Conservation (phyloP, 257 asterid genomes). For the Eustoma russellianum region DNA sequence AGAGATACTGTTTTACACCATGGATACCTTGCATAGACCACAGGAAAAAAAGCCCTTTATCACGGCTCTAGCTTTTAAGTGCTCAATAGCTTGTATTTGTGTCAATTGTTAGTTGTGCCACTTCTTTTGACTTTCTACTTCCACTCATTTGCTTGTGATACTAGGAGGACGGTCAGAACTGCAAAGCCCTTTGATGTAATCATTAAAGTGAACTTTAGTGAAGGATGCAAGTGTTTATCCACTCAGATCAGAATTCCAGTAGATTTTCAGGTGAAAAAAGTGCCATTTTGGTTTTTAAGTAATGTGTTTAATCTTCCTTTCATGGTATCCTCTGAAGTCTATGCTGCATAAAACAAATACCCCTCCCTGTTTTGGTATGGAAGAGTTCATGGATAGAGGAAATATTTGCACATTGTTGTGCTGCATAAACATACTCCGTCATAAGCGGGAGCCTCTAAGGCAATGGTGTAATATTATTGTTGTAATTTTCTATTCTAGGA, state of each 20-base stretch:
- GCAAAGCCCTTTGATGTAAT: slow-evolving; percentile 46
- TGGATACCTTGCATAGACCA: too few species aligned
- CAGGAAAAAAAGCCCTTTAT: too few species aligned
- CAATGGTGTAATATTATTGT: too few species aligned
- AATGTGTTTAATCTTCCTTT: not conserved
- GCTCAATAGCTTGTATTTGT: too few species aligned
- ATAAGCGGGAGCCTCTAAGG: too few species aligned
- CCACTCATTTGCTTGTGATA: not conserved
- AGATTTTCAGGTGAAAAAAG: slow-evolving; percentile 56
- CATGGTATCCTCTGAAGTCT: not conserved
- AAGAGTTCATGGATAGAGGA: too few species aligned
- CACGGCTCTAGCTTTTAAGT: too few species aligned
- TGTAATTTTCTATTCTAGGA: not conserved
- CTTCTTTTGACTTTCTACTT: not conserved
- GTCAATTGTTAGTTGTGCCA: too few species aligned
- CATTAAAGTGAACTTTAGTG: slow-evolving; percentile 56
- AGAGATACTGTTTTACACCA: too few species aligned
- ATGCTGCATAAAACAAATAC: not conserved
- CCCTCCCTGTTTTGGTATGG: not conserved
- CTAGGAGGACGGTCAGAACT: slow-evolving; percentile 67
- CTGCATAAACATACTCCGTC: too few species aligned
- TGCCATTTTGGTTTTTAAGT: not conserved
- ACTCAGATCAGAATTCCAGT: slow-evolving; percentile 57
- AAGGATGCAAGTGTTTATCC: slow-evolving; percentile 71
- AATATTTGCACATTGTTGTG: not conserved